These are phyloP conservation scores for Filosporella fistucella DNA, from an alignment of 495 filamentous ascomycete genomes.

Conservation along the genomic window DNA sequence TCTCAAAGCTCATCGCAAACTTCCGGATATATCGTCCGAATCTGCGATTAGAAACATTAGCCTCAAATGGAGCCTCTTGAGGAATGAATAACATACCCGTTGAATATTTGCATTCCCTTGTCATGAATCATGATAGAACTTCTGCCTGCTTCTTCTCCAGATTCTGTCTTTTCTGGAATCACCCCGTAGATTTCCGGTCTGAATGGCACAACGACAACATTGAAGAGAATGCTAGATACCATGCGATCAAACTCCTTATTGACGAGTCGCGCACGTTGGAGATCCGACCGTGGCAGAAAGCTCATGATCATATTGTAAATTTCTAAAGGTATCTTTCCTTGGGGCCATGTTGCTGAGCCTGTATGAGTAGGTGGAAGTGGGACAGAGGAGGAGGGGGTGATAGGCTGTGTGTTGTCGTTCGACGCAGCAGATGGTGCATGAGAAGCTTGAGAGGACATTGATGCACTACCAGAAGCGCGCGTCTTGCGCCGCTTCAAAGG, in stretches of 20 bases:
- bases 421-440: too few relatives aligned
- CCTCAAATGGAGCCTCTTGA: neutral
- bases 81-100: constrained; percentile 17
- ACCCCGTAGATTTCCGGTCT: constrained; percentile 46
- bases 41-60: constrained; percentile 7
- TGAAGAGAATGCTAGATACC: constrained; percentile 40
- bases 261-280: constrained; percentile 48
- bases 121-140: constrained; percentile 23
- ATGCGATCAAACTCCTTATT: constrained; percentile 46
- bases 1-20: constrained; percentile 52
- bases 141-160: neutral
- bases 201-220: constrained; percentile 49
- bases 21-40: constrained; percentile 44
- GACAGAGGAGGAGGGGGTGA: neutral
- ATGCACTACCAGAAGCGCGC: too few relatives aligned
- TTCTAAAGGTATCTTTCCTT: constrained; percentile 39
- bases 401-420: too few relatives aligned
- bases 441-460: too few relatives aligned
- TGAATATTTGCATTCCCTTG: constrained; percentile 42
- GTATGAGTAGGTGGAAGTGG: neutral
- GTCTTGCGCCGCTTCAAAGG: too few relatives aligned
- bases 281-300: constrained; percentile 40
- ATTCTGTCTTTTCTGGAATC: constrained; percentile 2
- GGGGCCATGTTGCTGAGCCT: constrained; percentile 31
- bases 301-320: constrained; percentile 40